Evolutionary conservation across 805 yeast species (phyloP), one percentile per base, ranked within the genome.

Genomic region (Lipomyces chichibuensis): DNA sequence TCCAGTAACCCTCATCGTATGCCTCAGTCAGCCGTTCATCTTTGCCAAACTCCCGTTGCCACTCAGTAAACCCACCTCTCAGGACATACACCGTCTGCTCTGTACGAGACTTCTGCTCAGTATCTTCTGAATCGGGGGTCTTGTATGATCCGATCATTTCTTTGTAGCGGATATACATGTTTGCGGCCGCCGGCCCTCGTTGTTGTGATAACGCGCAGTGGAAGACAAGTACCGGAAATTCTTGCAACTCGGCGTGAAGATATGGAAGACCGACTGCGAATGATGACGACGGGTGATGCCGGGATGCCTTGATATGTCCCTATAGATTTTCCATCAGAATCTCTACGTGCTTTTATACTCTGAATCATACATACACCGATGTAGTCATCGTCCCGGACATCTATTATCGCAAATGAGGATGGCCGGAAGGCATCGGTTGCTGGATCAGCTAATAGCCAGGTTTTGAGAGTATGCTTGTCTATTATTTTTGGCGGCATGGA

Each of bases 191-290:
- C 0, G 98, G 98, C 0, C 98, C 98, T 62, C 99, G 81, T 67
- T 89, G 96, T 77, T 95, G 98, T 2, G 96, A 88, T 37, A 90
- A 81, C 35, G 93, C 92, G 77, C 99, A 94, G 76, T 95, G 97
- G 79, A 94, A 95, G 0, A 95, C 89, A 0, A 92, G 85, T 63
- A 84, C 86, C 55, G 82, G 79, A 6, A 72, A 65, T n/a, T 74
- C 76, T 11, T 77, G 74, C 43, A 83, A 75, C 54, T 77, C 70
- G n/a, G 74, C 71, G 32, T 60, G 62, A 25, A 78, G 80, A 6
- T 79, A 80, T 1, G 81, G 81, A 35, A 82, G 73, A 25, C 77
- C 78, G 57, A 76, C 71, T 20, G 75, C 73, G 69, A 89, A 82
- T 23, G 79, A 75, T 0, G 79, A 74, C 14, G 88, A 81, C 0